Percentiles rank a stretch among this genome's conserved stretches.
phyloP scores from a whole-genome alignment of 202 grass and related monocot genomes.

The Musa balbisiana region DNA sequence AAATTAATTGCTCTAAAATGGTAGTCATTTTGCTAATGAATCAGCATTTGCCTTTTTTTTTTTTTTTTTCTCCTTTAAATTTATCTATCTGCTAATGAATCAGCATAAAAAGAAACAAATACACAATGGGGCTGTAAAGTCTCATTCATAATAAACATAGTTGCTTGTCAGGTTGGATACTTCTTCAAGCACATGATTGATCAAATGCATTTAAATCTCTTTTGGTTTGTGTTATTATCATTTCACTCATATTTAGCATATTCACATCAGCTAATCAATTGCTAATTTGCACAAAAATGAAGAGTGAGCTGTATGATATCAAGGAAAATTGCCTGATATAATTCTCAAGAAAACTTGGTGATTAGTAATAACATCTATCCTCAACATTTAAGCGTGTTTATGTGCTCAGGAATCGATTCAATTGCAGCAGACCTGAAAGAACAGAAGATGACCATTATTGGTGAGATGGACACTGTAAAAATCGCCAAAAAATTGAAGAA shows the following conservation, averaged over 20 bases:
- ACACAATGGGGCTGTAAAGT: not conserved
- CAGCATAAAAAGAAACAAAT: not conserved
- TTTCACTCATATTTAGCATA: no score
- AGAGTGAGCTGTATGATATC: no score
- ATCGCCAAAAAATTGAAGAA: constrained; percentile 81
- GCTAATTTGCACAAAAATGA: no score
- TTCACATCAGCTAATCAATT: no score
- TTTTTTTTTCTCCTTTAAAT: no score
- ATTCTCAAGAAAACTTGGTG: not conserved
- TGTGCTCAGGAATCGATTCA: constrained; percentile 51
- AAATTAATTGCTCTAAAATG: no score
- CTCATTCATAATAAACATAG: not conserved
- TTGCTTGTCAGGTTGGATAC: not conserved
- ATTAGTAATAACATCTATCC: not conserved
- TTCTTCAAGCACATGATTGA: not conserved
- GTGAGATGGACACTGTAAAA: constrained; percentile 62
- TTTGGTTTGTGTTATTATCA: not conserved
- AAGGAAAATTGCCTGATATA: no score
- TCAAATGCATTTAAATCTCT: not conserved
- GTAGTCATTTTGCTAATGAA: no score
- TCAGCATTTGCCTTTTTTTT: no score
- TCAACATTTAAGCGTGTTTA: not conserved
- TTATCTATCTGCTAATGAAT: no score
- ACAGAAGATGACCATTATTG: constrained; percentile 69
- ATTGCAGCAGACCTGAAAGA: constrained; percentile 63